Base-by-base conservation (phyloP, 805 yeast genomes). In the Deakozyma indianensis region DNA sequence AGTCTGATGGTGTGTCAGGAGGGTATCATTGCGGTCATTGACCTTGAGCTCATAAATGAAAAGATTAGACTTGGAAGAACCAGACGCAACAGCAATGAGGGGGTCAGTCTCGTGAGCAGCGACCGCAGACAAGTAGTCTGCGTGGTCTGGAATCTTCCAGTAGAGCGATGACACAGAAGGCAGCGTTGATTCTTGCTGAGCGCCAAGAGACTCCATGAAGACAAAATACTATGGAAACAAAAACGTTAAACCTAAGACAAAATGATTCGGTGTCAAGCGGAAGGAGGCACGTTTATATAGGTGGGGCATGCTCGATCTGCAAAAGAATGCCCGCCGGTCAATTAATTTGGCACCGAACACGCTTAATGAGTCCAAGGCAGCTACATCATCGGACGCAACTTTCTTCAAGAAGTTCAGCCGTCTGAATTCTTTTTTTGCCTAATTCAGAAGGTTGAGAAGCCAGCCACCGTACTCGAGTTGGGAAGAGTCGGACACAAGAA, bases 1-100 rank as follows among this genome's bases (percentile, higher is more conserved):
- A 9, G 82, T 76, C 54, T 73, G 76, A 56, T 76, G 78, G 59
- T 76, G 82, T 29, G 75, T 71, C 47, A 75, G 59, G 45, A 63
- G 65, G 44, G 65, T 60, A 40, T 62, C 58, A 7, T 48, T 41
- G 22, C 43, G 48, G 23, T 45, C 50, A 27, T 56, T 45, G 16
- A 64, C 50, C 46, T 68, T 70, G 43, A 75, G 62, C 47, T 73
- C 78, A 54, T 76, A 77, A 27, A 76, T 66, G 49, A 69, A 76
- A 46, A 76, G 62, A 51, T 77, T 76, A 49, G 68, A 60, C 11
- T 59, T 62, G 4, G 51, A 42, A 43, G 68, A 66, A 3, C 76
- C 81, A 47, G 77, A 69, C 3, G 78, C 70, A n/a, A 77, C 68
- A 1, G 81, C 82, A 43, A 78, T 56, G 3, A 70, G 56, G 1